Base-by-base conservation (phyloP, 2,329 filamentous ascomycete genomes). In the Cryphonectria radicalis region DNA sequence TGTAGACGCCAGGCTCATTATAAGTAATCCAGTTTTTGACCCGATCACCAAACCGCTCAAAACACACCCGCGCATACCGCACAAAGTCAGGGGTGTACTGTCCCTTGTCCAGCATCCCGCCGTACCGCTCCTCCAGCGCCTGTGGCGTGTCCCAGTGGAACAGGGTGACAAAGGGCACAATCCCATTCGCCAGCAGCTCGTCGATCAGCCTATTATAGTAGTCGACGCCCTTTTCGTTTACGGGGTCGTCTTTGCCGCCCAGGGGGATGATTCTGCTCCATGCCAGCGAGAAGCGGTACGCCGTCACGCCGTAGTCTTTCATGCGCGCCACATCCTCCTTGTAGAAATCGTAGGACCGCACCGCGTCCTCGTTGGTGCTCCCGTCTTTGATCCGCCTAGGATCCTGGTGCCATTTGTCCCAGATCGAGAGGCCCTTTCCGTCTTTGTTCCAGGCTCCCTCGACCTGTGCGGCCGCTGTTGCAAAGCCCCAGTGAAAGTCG, bases 61-160 rank as follows among this genome's bases (percentile, higher is more conserved):
- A 90, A 75, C 89, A 84, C 46, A 90, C 81, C 63, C 86, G 84
- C 8, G 88, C 85, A 76, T 89, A 91, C 76, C 86, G 81, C 57
- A 86, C 83, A 73, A 85, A 91, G 77, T 91, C 89, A 53, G 85
- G 84, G 3, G 88, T 86, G 75, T 89, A 90, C 77, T 89, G 87
- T 28, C 88, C 85, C 77, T 89, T 87, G 80, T 90, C 88, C 50
- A 91, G 79, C 76, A 89, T 83, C 25, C 89, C 89, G 25, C 86
- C 86, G 76, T 91, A 91, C 55, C 87, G 85, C 77, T 87, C 85
- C 73, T 90, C 81, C 37, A 91, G 82, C 62, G 81, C 84, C 69
- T 88, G 86, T 1, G 89, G 89, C 0, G 89, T 83, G 78, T 91
- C 89, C 89, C 89, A 91, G 75, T 91, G 89, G 78, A 88, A 90